A percentile compares a stretch with the other conserved stretches of the same genome.
Conservation (phyloP, 2,329 filamentous ascomycete genomes). For the Fusarium pseudograminearum region DNA sequence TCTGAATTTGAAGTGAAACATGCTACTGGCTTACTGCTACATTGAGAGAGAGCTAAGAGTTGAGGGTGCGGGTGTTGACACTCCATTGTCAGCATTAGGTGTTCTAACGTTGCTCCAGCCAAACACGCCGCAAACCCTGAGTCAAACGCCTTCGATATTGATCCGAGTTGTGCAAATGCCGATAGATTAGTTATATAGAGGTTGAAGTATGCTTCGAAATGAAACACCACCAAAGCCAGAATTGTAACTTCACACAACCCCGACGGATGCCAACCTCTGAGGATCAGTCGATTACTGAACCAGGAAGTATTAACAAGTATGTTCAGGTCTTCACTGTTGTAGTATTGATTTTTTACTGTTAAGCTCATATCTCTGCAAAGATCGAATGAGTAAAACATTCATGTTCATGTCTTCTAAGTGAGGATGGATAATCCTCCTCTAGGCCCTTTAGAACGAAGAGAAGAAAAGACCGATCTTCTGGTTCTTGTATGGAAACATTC, state of each 20-base stretch:
- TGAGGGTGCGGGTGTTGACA: not conserved
- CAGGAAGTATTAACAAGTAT: not conserved
- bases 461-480: not conserved
- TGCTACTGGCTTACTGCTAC: not conserved
- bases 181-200: not conserved
- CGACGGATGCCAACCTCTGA: not conserved
- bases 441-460: too few species aligned
- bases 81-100: not conserved
- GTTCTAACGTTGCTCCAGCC: not conserved
- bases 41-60: not conserved
- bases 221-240: not conserved
- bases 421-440: not conserved
- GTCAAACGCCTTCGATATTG: not conserved
- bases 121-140: not conserved
- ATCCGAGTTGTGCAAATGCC: not conserved
- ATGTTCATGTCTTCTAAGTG: not conserved
- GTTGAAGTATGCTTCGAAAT: not conserved
- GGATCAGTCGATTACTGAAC: too few species aligned
- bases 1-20: not conserved
- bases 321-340: not conserved
- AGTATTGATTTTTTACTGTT: too few species aligned
- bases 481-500: too few species aligned
- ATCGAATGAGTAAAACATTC: too few species aligned
- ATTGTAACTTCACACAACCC: not conserved
- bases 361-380: too few species aligned